phyloP scores from a whole-genome alignment of 2,329 filamentous ascomycete genomes.

The Graphilbum fragrans region DNA sequence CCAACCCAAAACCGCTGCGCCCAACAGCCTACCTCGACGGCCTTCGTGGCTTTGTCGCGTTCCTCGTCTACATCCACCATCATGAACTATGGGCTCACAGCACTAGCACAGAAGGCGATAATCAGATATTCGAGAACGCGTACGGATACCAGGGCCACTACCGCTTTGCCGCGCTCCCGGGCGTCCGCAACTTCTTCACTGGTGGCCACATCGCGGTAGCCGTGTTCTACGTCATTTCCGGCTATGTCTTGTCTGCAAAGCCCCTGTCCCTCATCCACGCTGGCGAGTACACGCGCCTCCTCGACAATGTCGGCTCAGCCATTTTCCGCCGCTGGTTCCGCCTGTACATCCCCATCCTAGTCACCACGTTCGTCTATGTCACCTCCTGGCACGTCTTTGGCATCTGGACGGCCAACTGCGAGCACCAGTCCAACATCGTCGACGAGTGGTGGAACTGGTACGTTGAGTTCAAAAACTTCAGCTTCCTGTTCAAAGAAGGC shows the following conservation, averaged over 20 bases:
- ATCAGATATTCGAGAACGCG: conserved; percentile 34
- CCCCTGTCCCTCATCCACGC: conserved; percentile 32
- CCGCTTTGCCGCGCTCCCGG: conserved; percentile 40
- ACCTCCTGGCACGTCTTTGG: conserved; percentile 40
- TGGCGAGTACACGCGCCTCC: conserved; percentile 26
- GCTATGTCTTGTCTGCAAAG: conserved; percentile 42
- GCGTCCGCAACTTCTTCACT: conserved; percentile 45
- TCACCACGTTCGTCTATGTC: conserved; percentile 40
- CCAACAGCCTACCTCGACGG: conserved; percentile 53
- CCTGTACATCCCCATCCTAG: conserved; percentile 38
- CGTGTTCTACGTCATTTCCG: conserved; percentile 35
- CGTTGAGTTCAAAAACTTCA: conserved; percentile 54
- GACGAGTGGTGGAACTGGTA: conserved; percentile 39
- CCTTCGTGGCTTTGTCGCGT: conserved; percentile 52
- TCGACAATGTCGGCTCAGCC: conserved; percentile 31
- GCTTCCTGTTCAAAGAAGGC: conserved; percentile 49
- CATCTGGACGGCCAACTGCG: conserved; percentile 26
- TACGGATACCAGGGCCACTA: conserved; percentile 37
- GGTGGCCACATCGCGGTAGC: conserved; percentile 50
- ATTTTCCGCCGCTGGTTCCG: conserved; percentile 37
- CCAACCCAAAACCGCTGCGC: conserved; percentile 21
- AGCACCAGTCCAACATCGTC: conserved; percentile 25
- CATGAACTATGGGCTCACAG: conserved; percentile 46
- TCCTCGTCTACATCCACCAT: conserved; percentile 54
- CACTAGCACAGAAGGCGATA: conserved; percentile 13